phyloP scores from a whole-genome alignment of 306 rosid genomes.

The Ormosia emarginata region DNA sequence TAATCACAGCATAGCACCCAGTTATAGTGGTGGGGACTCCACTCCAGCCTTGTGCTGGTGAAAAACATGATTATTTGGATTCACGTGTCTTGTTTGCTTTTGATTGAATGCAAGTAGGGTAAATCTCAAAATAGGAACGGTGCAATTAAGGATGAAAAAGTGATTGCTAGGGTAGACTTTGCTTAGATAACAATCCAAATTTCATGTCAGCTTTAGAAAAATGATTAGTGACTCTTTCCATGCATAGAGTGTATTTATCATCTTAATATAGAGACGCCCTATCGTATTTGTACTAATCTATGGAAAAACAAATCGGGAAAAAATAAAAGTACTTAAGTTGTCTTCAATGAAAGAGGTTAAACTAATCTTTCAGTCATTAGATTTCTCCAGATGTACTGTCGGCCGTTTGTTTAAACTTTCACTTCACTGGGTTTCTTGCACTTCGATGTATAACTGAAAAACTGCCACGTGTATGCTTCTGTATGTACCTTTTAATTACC shows the following conservation, averaged over 20 bases:
- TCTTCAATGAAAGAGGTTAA: not conserved
- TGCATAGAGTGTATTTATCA: not conserved
- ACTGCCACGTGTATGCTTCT: not conserved
- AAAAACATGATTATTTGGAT: conserved; percentile 29
- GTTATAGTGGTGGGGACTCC: conserved; percentile 13
- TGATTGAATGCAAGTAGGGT: not conserved
- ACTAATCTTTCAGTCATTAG: no score
- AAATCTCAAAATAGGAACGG: not conserved
- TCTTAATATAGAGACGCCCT: not conserved
- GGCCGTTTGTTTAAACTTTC: not conserved
- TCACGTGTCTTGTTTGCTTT: conserved; percentile 5
- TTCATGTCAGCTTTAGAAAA: not conserved
- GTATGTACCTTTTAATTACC: not conserved
- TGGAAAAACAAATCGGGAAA: not conserved
- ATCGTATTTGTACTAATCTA: not conserved
- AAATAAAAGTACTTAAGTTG: not conserved
- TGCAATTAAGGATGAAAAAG: not conserved
- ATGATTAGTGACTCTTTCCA: not conserved
- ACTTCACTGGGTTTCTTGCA: not conserved
- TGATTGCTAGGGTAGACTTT: not conserved
- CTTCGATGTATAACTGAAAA: not conserved
- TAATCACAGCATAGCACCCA: not conserved
- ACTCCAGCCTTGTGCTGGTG: not conserved
- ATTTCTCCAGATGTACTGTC: not conserved
- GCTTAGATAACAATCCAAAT: not conserved